phyloP scores from a whole-genome alignment of 73 alveolate species.

The Durusdinium trenchii region DNA sequence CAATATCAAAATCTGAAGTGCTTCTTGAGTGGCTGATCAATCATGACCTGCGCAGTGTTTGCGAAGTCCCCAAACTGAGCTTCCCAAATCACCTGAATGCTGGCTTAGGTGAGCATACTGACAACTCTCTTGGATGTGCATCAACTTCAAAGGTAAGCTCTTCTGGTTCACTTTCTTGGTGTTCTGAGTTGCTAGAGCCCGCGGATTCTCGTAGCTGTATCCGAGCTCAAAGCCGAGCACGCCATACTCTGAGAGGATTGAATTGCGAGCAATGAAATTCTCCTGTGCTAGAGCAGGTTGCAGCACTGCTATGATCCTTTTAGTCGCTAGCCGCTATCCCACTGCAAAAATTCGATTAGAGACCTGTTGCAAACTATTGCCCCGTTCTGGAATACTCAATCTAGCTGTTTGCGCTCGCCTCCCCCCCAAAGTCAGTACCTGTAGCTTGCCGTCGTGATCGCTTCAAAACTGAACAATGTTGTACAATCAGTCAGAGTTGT shows the following conservation, averaged over 20 bases:
- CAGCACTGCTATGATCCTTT: too few species aligned
- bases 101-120: neutral
- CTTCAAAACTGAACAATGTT: too few species aligned
- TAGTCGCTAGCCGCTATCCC: too few species aligned
- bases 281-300: conserved; percentile 93
- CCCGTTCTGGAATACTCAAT: too few species aligned
- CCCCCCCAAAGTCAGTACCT: too few species aligned
- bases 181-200: conserved; percentile 96
- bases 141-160: neutral
- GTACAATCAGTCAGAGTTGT: too few species aligned
- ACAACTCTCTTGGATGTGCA: neutral
- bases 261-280: conserved; percentile 96
- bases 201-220: conserved; percentile 97
- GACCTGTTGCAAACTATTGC: too few species aligned
- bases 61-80: conserved; percentile 98
- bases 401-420: too few species aligned
- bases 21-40: conserved; percentile 96
- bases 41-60: conserved; percentile 98
- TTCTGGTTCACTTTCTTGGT: neutral
- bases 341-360: too few species aligned
- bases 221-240: conserved; percentile 98
- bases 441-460: too few species aligned
- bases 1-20: neutral
- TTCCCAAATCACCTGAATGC: conserved; percentile 97
- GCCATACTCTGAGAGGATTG: conserved; percentile 97